A percentile compares a stretch with the other conserved stretches of the same genome.
These are phyloP conservation scores for Haplographium delicatum DNA, from an alignment of 495 filamentous ascomycete species.

Conservation along the genomic window DNA sequence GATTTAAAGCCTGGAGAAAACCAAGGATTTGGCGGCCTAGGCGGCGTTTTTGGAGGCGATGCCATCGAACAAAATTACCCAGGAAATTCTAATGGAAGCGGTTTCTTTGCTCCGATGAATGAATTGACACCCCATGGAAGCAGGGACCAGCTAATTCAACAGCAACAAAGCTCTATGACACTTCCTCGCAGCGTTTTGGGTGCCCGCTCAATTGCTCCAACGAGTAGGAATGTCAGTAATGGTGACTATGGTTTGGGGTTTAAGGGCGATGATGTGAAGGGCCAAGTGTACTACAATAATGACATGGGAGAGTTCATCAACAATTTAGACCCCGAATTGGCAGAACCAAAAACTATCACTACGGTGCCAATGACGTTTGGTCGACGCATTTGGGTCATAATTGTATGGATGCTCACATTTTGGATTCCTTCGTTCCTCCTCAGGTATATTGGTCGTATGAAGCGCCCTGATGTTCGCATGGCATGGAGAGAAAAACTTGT, in stretches of 20 bases:
- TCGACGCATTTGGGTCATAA: conserved; percentile 70
- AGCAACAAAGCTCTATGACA: conserved; percentile 51
- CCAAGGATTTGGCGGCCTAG: conserved; percentile 42
- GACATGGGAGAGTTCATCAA: conserved; percentile 49
- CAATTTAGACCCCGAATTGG: conserved; percentile 68
- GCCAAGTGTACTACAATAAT: conserved; percentile 62
- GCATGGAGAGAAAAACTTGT: conserved; percentile 92
- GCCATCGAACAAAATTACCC: conserved; percentile 62
- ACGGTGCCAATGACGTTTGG: conserved; percentile 55
- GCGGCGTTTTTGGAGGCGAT: conserved; percentile 34
- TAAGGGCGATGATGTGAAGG: conserved; percentile 78
- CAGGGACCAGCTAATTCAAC: conserved; percentile 63
- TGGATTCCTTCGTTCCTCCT: conserved; percentile 91
- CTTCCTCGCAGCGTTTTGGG: conserved; percentile 44
- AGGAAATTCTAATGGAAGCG: conserved; percentile 47
- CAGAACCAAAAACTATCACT: conserved; percentile 69
- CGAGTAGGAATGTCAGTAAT: conserved; percentile 55
- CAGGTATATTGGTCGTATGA: conserved; percentile 85
- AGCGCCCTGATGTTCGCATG: conserved; percentile 92
- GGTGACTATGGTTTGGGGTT: conserved; percentile 84
- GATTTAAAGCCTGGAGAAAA: conserved; percentile 68
- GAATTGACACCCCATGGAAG: conserved; percentile 60
- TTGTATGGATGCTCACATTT: conserved; percentile 85
- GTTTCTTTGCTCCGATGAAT: conserved; percentile 64
- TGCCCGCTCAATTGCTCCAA: conserved; percentile 69